Conservation (phyloP, 2,329 filamentous ascomycete species). For the Fusarium sp. region DNA sequence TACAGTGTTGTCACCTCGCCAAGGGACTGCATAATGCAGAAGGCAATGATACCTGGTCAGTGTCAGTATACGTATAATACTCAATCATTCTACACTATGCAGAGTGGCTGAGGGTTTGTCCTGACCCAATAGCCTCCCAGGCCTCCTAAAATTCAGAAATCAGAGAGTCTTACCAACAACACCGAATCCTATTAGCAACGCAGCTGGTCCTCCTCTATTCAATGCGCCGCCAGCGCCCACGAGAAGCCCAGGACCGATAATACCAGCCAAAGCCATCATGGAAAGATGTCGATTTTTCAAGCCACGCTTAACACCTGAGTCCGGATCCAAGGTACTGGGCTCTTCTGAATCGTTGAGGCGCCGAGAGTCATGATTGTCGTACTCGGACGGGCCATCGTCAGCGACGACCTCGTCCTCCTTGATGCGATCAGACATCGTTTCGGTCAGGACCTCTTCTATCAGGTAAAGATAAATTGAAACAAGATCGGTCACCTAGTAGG, state of each 20-base stretch:
- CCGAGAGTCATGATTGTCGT: constrained; percentile 34
- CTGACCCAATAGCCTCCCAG: background rate
- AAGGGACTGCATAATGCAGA: constrained; percentile 76
- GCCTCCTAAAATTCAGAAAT: background rate
- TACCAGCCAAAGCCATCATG: constrained; percentile 73
- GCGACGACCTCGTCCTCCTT: constrained; percentile 37
- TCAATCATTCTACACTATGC: background rate
- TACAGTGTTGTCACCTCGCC: constrained; percentile 80
- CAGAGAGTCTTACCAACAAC: constrained; percentile 63
- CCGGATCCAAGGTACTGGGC: constrained; percentile 63
- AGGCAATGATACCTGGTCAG: constrained; percentile 66
- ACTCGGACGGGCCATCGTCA: constrained; percentile 34
- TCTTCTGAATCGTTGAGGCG: constrained; percentile 44
- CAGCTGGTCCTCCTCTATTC: constrained; percentile 74
- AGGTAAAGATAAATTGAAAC: background rate
- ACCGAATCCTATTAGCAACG: constrained; percentile 77
- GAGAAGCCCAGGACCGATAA: constrained; percentile 75
- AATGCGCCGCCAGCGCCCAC: constrained; percentile 78
- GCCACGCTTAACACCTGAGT: constrained; percentile 74
- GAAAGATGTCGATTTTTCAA: constrained; percentile 74
- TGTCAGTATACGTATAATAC: constrained; percentile 27
- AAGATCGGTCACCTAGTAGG: constrained; percentile 5
- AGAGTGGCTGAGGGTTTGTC: background rate
- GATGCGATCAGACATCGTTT: constrained; percentile 29
- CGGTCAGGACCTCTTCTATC: constrained; percentile 21